Conservation (phyloP, 169 alveolate species). For the Ichthyophthirius multifiliis region DNA sequence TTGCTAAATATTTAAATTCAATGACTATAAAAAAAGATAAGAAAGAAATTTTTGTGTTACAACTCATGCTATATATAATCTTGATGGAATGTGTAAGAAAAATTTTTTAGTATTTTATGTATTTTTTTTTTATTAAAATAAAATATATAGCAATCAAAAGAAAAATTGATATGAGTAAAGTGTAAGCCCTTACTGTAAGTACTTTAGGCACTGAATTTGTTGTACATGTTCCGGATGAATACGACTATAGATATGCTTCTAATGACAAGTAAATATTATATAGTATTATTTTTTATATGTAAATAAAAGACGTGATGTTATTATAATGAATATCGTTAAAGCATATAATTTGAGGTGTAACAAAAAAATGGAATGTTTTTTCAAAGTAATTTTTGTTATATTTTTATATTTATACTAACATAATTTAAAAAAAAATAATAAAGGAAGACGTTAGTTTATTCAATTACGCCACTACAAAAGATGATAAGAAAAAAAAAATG, state of each 20-base stretch:
- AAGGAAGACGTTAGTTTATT: conserved; percentile 40
- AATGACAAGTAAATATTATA: conserved; percentile 16
- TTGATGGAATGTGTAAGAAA: conserved; percentile 35
- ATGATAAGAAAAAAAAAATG: conserved; percentile 34
- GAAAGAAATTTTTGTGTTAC: conserved; percentile 54
- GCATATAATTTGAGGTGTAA: conserved; percentile 14
- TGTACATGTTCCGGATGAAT: conserved; percentile 67
- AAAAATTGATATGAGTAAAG: conserved; percentile 24
- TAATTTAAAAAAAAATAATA: neutral
- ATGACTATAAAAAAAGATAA: conserved; percentile 44
- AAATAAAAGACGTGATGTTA: conserved; percentile 21
- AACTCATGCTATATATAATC: conserved; percentile 32
- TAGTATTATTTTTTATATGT: neutral
- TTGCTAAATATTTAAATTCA: conserved; percentile 46
- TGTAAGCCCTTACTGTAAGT: conserved; percentile 31
- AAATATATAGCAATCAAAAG: conserved; percentile 43
- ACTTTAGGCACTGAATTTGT: conserved; percentile 57
- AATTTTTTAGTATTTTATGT: neutral
- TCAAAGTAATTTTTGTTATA: neutral
- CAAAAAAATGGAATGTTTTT: neutral
- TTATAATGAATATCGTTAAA: conserved; percentile 9
- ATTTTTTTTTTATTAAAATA: neutral
- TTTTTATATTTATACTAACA: neutral
- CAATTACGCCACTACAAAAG: conserved; percentile 37
- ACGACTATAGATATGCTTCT: conserved; percentile 61